Percentiles rank a stretch among this genome's conserved stretches.
These are phyloP conservation scores for Entamoeba dispar DNA, from an alignment of 208 protist genomes.

Conservation along the genomic window DNA sequence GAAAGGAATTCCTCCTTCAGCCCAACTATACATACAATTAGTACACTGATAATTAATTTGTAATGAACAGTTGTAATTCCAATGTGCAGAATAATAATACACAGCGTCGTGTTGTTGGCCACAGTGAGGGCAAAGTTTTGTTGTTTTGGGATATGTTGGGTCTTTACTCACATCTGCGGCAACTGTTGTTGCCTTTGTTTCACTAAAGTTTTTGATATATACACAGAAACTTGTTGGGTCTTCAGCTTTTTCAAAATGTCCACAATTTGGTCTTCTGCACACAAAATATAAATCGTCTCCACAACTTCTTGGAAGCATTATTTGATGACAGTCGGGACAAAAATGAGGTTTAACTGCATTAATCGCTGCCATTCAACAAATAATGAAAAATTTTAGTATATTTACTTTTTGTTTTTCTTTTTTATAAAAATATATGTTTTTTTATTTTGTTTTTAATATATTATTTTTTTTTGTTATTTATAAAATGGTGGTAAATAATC, in stretches of 20 bases:
- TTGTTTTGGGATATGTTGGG: neutral
- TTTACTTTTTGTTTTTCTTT: too few species aligned
- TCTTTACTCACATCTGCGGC: neutral
- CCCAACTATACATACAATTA: neutral
- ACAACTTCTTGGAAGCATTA: neutral
- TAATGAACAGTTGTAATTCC: neutral
- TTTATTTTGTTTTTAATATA: too few species aligned
- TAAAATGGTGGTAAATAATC: too few species aligned
- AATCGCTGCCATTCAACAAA: neutral
- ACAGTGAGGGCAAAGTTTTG: neutral
- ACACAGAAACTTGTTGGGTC: neutral
- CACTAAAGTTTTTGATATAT: neutral
- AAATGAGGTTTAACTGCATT: neutral
- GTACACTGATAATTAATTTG: neutral
- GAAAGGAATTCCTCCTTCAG: neutral
- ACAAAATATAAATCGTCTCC: neutral
- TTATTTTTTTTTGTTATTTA: too few species aligned
- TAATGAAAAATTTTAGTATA: too few species aligned
- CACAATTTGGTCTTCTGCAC: neutral
- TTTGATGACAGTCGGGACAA: neutral
- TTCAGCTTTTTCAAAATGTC: neutral
- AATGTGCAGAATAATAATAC: neutral
- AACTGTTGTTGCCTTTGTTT: neutral
- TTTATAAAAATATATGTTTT: too few species aligned
- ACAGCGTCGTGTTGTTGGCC: neutral